Base-by-base conservation (phyloP, 495 filamentous ascomycete species). In the Melanomma pulvis-pyrius region DNA sequence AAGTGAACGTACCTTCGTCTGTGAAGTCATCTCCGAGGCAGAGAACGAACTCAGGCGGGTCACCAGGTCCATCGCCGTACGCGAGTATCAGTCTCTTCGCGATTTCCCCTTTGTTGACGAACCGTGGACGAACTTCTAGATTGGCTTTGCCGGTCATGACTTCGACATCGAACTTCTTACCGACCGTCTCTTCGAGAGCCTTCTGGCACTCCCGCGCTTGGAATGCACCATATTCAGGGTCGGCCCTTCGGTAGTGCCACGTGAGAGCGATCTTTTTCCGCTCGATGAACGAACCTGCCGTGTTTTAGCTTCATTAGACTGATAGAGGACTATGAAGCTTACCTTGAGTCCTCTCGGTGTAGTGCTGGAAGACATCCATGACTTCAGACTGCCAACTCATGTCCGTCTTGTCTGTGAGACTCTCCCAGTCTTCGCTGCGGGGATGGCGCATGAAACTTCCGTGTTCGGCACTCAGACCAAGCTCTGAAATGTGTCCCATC, bases 61-160 rank as follows among this genome's bases (percentile, higher is more conserved):
- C 74, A 15, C 71, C 78, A 15, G 53, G 48, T 12, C 59, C 81
- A 79, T 62, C 81, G 79, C 71, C 80, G 73, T 92, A 91, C 3
- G 85, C 83, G 22, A 82, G 77, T 52, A 97, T 84, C 34, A 98
- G 81, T 15, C 85, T 83, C 73, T 90, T 92, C 13, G 86, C 90
- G 60, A 97, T 96, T 78, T 92, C 92, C 1, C 94, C 94, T 76
- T 98, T 98, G 81, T 97, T 97, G 76, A 98, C 90, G 72, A 93
- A 92, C 0, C 83, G 92, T n/a, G 93, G 92, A 15, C 94, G 87
- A n/a, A 97, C 92, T 74, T 98, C 94, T 8, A 98, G 82, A 71
- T 97, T 97, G 55, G 92, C 92, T 75, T 98, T 98, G 53, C 94
- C 94, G 0, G 87, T 82, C 90, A 97, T 97, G 46, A 98, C 91